Percentiles rank a stretch among this genome's conserved stretches.
phyloP scores from a whole-genome alignment of 2,329 filamentous ascomycete genomes.

The Cadophora sp. region DNA sequence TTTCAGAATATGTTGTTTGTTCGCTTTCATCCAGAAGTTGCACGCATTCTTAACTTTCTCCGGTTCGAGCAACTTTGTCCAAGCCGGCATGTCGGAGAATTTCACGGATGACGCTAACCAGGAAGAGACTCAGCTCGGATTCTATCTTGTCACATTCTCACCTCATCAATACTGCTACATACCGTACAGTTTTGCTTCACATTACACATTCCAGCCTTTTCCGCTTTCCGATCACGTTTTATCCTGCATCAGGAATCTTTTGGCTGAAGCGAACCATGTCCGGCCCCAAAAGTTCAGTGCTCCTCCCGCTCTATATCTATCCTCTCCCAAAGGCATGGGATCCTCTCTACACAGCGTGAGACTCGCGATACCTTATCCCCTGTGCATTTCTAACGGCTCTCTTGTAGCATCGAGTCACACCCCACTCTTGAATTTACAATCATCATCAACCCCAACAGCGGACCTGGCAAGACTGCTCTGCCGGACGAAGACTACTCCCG shows the following conservation, averaged over 20 bases:
- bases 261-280: neutral
- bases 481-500: constrained; percentile 23
- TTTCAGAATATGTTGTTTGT: no score
- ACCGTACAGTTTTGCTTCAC: no score
- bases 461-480: constrained; percentile 10
- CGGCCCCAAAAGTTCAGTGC: constrained; percentile 24
- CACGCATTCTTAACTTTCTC: no score
- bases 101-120: neutral
- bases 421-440: constrained; percentile 23
- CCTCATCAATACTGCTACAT: neutral
- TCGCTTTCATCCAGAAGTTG: no score
- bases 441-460: constrained; percentile 24
- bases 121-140: neutral
- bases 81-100: neutral
- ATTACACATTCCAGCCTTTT: no score
- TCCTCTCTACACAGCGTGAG: constrained; percentile 29
- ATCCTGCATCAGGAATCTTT: neutral
- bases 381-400: neutral
- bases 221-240: neutral
- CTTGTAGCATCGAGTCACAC: constrained; percentile 14
- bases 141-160: neutral
- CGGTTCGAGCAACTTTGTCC: no score
- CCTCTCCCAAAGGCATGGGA: constrained; percentile 33
- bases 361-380: neutral
- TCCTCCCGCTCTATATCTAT: constrained; percentile 38